Evolutionary conservation across 1,139 yeast species (phyloP), one percentile per base, ranked within the genome.

Genomic region (Kurtzmaniella natalensis): DNA sequence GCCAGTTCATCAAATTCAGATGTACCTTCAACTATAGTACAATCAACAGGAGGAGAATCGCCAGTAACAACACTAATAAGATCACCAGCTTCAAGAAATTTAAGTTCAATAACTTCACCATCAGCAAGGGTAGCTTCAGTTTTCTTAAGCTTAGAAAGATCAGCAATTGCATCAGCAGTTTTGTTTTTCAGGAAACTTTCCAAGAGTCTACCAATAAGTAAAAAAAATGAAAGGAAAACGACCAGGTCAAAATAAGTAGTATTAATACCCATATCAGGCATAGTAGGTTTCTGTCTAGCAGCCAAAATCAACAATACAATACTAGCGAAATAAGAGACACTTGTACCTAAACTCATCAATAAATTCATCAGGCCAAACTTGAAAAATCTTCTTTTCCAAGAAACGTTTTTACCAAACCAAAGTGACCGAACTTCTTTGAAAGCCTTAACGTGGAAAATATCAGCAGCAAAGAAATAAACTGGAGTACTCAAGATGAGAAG

Each of bases 191-290:
- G 77, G 41, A 70, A 65, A 28, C 81, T 69, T 50, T 83, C 94
- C 33, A 83, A 62, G 27, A 80, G 59, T 32, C 87, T 68, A 2
- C 94, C 94, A 43, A 81, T 75, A 33, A 83, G 63, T 37, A 83
- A 58, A 53, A 83, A 83, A 47, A 83, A 76, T 0, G 88, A 74
- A 43, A 83, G 62, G 47, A 83, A 83, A 3, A 83, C 87, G 25
- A 82, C 92, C 1, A 89, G 78, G 50, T 83, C 94, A 52, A 83
- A 83, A 47, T 81, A 83, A 0, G 86, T 78, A 1, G 84, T 77
- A 18, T 77, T 70, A 37, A 70, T 70, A 0, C 80, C 85, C 45
- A 42, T 48, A n/a, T 44, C 43, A 7, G 50, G 40, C 37, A 36
- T 41, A 2, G 54, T 48, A 5, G 52, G 38, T 18, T 67, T 60